Percentiles rank a stretch among this genome's conserved stretches.
phyloP scores from a whole-genome alignment of 352 stramenopile genomes.

The Pythium biforme region DNA sequence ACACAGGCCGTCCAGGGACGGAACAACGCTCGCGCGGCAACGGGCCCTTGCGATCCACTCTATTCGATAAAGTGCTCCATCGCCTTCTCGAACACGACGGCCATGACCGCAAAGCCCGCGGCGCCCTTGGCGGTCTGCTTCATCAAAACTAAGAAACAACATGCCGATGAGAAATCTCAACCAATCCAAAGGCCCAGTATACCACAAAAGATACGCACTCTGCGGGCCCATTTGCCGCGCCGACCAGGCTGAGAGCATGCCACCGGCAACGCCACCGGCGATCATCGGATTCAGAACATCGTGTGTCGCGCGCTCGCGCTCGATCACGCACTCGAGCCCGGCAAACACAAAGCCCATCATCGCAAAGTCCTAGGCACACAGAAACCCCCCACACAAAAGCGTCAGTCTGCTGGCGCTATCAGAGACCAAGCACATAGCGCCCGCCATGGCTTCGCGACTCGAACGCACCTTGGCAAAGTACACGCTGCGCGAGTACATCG shows the following conservation, averaged over 20 bases:
- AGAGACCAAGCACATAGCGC: too few species aligned
- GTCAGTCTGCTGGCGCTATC: neutral
- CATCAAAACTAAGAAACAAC: constrained; percentile 42
- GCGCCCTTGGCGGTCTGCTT: constrained; percentile 76
- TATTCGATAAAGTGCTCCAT: constrained; percentile 56
- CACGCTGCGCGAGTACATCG: constrained; percentile 75
- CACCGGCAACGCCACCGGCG: constrained; percentile 66
- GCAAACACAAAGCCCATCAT: constrained; percentile 81
- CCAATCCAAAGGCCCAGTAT: too few species aligned
- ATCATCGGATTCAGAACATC: constrained; percentile 81
- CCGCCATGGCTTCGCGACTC: too few species aligned
- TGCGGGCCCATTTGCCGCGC: constrained; percentile 60
- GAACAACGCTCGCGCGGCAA: too few species aligned
- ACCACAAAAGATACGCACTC: constrained; percentile 35
- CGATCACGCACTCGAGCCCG: constrained; percentile 79
- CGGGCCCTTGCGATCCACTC: neutral
- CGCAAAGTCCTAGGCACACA: constrained; percentile 68
- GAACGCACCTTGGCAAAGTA: constrained; percentile 90
- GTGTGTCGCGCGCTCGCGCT: constrained; percentile 73
- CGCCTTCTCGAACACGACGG: constrained; percentile 83
- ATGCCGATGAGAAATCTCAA: too few species aligned
- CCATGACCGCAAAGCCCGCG: constrained; percentile 77
- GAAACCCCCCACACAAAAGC: neutral
- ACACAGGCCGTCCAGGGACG: constrained; percentile 14
- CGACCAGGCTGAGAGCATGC: constrained; percentile 63